Base-by-base conservation (phyloP, 257 asterid species). In the Knoxia roxburghii region DNA sequence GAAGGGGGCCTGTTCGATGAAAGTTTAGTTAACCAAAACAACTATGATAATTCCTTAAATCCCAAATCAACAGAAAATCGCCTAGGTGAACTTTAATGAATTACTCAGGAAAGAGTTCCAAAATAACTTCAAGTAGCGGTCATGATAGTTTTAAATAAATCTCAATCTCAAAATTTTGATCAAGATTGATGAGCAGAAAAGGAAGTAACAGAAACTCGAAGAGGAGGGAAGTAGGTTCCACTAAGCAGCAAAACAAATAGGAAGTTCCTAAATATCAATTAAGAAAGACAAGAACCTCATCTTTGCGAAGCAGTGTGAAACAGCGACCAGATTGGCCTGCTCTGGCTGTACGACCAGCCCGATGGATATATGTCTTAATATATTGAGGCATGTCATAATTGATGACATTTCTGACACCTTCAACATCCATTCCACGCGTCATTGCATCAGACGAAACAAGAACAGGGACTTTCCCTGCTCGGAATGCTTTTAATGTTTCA, bases 401-500 rank as follows among this genome's bases (percentile, higher is more conserved):
- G 41, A 91, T 84, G 67, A 91, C 92, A 78, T 85, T 91, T 70
- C 72, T 81, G 41, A 89, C 94, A 72, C 89, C 98, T 81, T 89
- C 95, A 71, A 91, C 91, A 73, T 91, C 98, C 98, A 89, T 91
- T 65, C 96, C 98, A 68, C 96, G 95, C 61, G 96, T 81, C 92
- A 89, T 87, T 56, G 90, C 92, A 79, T 91, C 96, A 59, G 98
- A 89, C 21, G 96, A 87, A 66, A 91, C 81, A 43, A 91, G 92
- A 37, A 91, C 95, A 73, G 84, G 82, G 32, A 79, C 73, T 72
- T 84, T 75, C 75, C 98, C 98, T 7, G 80, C 75, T 52, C 95
- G 84, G 72, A 89, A 91, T 69, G 90, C 87, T 78, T 75, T 89
- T 75, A 91, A 62, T 26, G 92, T 87, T 79, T 85, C 85, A 79